Evolutionary conservation across 495 filamentous ascomycete genomes (phyloP), one percentile per base, ranked within the genome.

Genomic region (Venustampulla echinocandica): DNA sequence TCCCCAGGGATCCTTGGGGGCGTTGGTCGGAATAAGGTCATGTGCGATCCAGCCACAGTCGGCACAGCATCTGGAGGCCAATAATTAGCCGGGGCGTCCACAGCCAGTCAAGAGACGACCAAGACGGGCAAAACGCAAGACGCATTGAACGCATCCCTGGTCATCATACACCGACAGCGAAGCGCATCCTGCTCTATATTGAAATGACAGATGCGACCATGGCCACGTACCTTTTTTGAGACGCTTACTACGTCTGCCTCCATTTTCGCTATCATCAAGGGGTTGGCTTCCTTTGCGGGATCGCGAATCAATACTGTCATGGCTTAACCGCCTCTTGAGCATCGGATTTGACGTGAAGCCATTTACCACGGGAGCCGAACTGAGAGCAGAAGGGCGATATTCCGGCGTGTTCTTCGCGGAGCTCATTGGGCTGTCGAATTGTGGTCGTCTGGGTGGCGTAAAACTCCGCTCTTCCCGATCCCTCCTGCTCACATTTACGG

Each of bases 1-100:
- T 88, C 87, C 28, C 74, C 69, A 46, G 80, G 73, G 42, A 80
- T 74, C 48, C 82, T 77, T 4, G 87, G 84, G 15, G 75, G 82
- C 9, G 84, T 80, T 30, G 88, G 87, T 35, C 89, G 84, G 56
- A 94, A 85, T 48, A 95, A 72, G 46, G 84, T 90, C 92, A 97
- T 98, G 67, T 96, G 88, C 28, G 90, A 95, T 22, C 93, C 92
- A 50, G 87, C 88, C 47, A 97, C 85, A 30, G 86, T 95, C 14
- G 90, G 90, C 43, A 83, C 81, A 32, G 78, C 76, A 75, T 92
- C 87, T 90, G 64, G 48, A 62, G 41, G 55, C 57, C 47, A 54
- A 36, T 15, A 13, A 47, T 57, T 57, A 57, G 55, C 55, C 47
- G 50, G 44, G 49, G 61, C 52, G 37, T 49, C 69, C 66, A 69